Percentiles rank a stretch among this genome's conserved stretches.
phyloP scores from a whole-genome alignment of 306 rosid species.

The Begonia peltatifolia region DNA sequence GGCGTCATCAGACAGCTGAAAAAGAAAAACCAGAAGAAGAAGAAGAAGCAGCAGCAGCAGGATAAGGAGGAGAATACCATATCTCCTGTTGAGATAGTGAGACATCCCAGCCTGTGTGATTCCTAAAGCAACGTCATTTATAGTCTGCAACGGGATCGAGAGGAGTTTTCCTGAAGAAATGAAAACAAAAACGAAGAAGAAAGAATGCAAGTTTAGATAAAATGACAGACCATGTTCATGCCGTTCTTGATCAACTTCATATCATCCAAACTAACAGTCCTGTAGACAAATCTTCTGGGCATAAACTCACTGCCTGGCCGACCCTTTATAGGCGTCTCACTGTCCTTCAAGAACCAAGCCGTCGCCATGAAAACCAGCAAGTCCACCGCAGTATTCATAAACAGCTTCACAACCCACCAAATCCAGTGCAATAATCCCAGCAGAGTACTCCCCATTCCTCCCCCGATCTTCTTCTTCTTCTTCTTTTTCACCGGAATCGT shows the following conservation, averaged over 20 bases:
- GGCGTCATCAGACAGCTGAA: no score
- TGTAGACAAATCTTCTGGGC: constrained; percentile 13
- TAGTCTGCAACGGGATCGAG: constrained; percentile 12
- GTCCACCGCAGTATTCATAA: constrained; percentile 19
- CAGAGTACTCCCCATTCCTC: not conserved
- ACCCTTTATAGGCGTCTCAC: constrained; percentile 16
- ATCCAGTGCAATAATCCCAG: constrained; percentile 1
- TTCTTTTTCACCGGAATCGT: constrained; percentile 9
- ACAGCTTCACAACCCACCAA: constrained; percentile 15
- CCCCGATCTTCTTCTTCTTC: not conserved
- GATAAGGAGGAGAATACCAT: constrained; percentile 8
- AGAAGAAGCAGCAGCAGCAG: not conserved
- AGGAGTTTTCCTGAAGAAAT: not conserved
- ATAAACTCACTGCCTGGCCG: constrained; percentile 4
- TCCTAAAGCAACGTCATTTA: constrained; percentile 29
- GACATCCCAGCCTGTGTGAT: constrained; percentile 30
- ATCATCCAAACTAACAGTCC: constrained; percentile 17
- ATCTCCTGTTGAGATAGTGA: constrained; percentile 22
- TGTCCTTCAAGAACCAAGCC: constrained; percentile 12
- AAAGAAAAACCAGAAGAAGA: not conserved
- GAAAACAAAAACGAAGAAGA: not conserved
- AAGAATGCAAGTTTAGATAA: not conserved
- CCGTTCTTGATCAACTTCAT: constrained; percentile 19
- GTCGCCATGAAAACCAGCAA: constrained; percentile 10
- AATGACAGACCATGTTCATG: constrained; percentile 12